A percentile compares a stretch with the other conserved stretches of the same genome.
Evolutionary conservation across 768 basidiomycete genomes (phyloP).

Genomic region (Tricholoma matsutake): DNA sequence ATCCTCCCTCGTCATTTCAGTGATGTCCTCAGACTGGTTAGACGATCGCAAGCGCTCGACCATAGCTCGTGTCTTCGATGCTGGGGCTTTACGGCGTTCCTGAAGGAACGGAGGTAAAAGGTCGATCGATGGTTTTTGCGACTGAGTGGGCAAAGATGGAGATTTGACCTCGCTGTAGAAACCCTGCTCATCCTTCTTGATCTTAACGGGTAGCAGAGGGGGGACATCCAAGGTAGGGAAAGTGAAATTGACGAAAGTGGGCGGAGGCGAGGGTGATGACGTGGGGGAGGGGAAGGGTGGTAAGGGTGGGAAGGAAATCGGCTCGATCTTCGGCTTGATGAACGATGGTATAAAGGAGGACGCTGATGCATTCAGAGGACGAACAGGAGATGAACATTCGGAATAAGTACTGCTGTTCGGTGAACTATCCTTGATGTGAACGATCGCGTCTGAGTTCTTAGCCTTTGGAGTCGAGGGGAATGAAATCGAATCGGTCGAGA

Average conservation of each 20-base stretch:
- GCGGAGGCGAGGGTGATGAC: conserved; percentile 13
- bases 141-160: conserved; percentile 25
- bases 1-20: not conserved
- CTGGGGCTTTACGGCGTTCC: conserved; percentile 39
- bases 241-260: conserved; percentile 36
- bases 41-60: conserved; percentile 51
- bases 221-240: conserved; percentile 47
- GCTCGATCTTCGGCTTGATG: conserved; percentile 22
- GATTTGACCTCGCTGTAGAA: conserved; percentile 44
- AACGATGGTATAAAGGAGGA: conserved; percentile 44
- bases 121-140: conserved; percentile 26
- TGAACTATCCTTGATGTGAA: conserved; percentile 33
- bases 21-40: conserved; percentile 3
- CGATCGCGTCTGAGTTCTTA: conserved; percentile 33
- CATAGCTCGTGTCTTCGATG: conserved; percentile 57
- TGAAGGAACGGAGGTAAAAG: conserved; percentile 51
- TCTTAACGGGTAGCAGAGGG: conserved; percentile 35
- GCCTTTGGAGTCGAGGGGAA: conserved; percentile 52
- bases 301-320: conserved; percentile 20
- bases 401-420: conserved; percentile 21
- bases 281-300: conserved; percentile 12
- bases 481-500: conserved; percentile 42
- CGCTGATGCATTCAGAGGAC: conserved; percentile 42
- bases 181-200: conserved; percentile 53
- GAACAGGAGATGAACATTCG: conserved; percentile 18